Conservation (phyloP, 2,329 filamentous ascomycete species). For the Sclerotinia sclerotiorum region DNA sequence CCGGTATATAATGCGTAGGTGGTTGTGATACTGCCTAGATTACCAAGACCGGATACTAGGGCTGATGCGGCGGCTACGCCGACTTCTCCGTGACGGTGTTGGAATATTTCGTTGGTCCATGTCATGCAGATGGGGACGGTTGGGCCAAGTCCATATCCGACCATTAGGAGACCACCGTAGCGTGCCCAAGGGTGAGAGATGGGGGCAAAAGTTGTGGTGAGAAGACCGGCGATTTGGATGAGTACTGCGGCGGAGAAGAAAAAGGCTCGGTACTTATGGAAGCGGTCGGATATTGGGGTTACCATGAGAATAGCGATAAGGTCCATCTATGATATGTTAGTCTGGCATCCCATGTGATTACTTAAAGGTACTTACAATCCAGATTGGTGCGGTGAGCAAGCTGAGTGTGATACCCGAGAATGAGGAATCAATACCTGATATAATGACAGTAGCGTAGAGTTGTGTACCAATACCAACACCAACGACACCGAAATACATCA, state of each 20-base stretch:
- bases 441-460: conserved; percentile 84
- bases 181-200: conserved; percentile 71
- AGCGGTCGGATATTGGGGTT: conserved; percentile 83
- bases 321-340: conserved; percentile 62
- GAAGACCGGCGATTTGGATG: conserved; percentile 78
- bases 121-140: conserved; percentile 94
- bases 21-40: conserved; percentile 80
- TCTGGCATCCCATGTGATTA: neutral
- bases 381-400: conserved; percentile 85
- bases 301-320: conserved; percentile 82
- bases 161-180: conserved; percentile 84
- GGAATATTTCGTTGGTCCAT: conserved; percentile 89
- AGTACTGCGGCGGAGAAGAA: conserved; percentile 77
- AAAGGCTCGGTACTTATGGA: conserved; percentile 73
- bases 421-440: conserved; percentile 70
- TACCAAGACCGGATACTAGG: conserved; percentile 82
- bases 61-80: conserved; percentile 84
- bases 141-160: conserved; percentile 86
- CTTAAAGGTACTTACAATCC: conserved; percentile 64
- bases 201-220: conserved; percentile 74
- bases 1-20: conserved; percentile 88
- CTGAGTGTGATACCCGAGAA: conserved; percentile 75
- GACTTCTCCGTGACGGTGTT: conserved; percentile 83
- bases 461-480: conserved; percentile 90
- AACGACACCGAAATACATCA: conserved; percentile 96